phyloP scores from a whole-genome alignment of 2,329 filamentous ascomycete species.

The Colletotrichum eremochloae region DNA sequence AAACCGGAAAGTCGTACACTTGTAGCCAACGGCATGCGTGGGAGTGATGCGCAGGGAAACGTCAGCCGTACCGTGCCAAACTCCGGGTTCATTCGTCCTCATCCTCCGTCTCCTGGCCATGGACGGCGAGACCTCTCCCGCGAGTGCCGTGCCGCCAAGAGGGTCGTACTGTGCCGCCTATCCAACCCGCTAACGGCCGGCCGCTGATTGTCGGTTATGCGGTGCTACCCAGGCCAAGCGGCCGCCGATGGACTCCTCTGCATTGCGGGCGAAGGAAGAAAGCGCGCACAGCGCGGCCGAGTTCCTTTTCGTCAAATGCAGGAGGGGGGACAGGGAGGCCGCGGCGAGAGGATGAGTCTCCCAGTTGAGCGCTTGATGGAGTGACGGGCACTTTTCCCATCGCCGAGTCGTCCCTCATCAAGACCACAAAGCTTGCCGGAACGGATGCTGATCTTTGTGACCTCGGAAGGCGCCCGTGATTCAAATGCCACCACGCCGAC shows the following conservation, averaged over 20 bases:
- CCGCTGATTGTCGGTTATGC: slow-evolving; percentile 21
- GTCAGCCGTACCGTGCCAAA: neutral
- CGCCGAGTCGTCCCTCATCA: no score
- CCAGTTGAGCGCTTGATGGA: neutral
- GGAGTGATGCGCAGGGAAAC: neutral
- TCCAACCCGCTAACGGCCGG: slow-evolving; percentile 28
- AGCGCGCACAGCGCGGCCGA: neutral
- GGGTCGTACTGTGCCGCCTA: slow-evolving; percentile 20
- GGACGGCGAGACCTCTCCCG: slow-evolving; percentile 3
- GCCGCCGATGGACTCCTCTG: slow-evolving; percentile 8
- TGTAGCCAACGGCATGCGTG: neutral
- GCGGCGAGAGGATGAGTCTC: neutral
- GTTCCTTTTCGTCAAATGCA: neutral
- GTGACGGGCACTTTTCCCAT: neutral
- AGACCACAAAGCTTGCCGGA: neutral
- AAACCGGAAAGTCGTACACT: neutral
- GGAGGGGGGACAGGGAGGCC: neutral
- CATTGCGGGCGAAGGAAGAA: neutral
- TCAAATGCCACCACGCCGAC: neutral
- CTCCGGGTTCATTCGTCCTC: neutral
- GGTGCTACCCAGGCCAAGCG: slow-evolving; percentile 25
- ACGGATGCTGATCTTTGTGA: neutral
- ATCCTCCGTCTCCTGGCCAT: slow-evolving; percentile 10
- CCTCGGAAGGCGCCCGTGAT: neutral
- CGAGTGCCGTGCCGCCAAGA: slow-evolving; percentile 31